Evolutionary conservation across 2,329 filamentous ascomycete species (phyloP).

Genomic region (Penicillium oxalicum): DNA sequence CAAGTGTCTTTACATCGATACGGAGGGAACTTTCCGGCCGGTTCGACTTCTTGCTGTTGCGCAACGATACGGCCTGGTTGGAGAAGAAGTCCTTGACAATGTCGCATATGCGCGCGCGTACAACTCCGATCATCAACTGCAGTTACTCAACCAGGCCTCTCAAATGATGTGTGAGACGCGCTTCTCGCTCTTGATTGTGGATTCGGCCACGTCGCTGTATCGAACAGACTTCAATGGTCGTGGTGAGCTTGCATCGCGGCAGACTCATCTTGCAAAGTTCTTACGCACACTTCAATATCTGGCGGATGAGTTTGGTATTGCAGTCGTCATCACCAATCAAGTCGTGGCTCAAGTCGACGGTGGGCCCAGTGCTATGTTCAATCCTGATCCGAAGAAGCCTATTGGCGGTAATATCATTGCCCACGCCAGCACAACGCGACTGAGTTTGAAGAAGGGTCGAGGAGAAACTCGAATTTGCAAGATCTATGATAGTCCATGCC

Average conservation of each 20-base stretch:
- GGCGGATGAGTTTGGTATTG: conserved; percentile 81
- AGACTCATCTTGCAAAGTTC: conserved; percentile 52
- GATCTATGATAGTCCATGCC: conserved; percentile 96
- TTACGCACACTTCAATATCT: conserved; percentile 45
- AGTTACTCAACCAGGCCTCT: conserved; percentile 87
- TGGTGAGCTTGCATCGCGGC: conserved; percentile 89
- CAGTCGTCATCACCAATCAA: conserved; percentile 97
- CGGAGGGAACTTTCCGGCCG: conserved; percentile 92
- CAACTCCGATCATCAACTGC: conserved; percentile 96
- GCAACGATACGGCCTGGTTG: conserved; percentile 87
- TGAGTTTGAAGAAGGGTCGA: conserved; percentile 92
- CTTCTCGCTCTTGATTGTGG: conserved; percentile 91
- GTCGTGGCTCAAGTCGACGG: conserved; percentile 98
- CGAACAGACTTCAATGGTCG: conserved; percentile 95
- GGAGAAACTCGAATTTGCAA: conserved; percentile 96
- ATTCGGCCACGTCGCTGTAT: conserved; percentile 92
- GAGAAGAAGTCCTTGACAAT: conserved; percentile 96
- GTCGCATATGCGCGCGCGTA: conserved; percentile 97
- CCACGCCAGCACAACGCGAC: conserved; percentile 87
- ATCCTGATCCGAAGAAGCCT: conserved; percentile 97
- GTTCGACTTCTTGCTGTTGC: conserved; percentile 87
- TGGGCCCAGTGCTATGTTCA: conserved; percentile 95
- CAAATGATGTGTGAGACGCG: conserved; percentile 99
- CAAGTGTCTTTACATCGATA: conserved; percentile 98
- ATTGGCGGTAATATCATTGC: conserved; percentile 99